These are phyloP conservation scores for Moesziomyces sp. DNA, from an alignment of 1,284 basidiomycete genomes.

Conservation along the genomic window DNA sequence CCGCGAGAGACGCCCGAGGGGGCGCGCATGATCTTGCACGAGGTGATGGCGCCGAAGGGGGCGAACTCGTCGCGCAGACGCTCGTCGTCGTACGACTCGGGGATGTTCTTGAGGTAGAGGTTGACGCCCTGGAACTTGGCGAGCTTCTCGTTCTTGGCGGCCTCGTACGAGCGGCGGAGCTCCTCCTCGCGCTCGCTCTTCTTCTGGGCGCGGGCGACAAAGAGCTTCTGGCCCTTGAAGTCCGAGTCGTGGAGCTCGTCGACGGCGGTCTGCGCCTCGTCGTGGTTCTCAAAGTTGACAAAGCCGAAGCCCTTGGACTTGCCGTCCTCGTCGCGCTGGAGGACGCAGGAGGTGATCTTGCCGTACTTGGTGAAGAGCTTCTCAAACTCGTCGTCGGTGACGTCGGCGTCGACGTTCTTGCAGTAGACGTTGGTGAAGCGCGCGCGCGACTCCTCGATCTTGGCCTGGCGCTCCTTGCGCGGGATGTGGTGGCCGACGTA, in stretches of 20 bases:
- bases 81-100: constrained; percentile 68
- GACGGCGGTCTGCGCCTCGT: constrained; percentile 89
- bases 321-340: constrained; percentile 80
- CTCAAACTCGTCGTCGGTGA: constrained; percentile 87
- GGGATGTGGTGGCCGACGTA: constrained; percentile 98
- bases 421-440: constrained; percentile 98
- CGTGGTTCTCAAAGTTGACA: constrained; percentile 94
- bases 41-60: constrained; percentile 95
- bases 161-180: constrained; percentile 90
- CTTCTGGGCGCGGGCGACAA: constrained; percentile 97
- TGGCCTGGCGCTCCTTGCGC: constrained; percentile 83
- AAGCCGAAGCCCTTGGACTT: constrained; percentile 96
- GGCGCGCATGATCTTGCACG: constrained; percentile 98
- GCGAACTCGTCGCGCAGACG: constrained; percentile 78
- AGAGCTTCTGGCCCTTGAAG: constrained; percentile 87
- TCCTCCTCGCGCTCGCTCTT: constrained; percentile 98
- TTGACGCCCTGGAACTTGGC: constrained; percentile 99
- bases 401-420: constrained; percentile 92
- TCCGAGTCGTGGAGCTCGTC: constrained; percentile 91
- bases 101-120: constrained; percentile 95
- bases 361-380: constrained; percentile 85
- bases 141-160: constrained; percentile 94
- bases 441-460: constrained; percentile 95
- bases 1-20: constrained; percentile 83
- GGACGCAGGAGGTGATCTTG: constrained; percentile 86